These are phyloP conservation scores for Mycena galopus DNA, from an alignment of 768 basidiomycete species.

Conservation along the genomic window DNA sequence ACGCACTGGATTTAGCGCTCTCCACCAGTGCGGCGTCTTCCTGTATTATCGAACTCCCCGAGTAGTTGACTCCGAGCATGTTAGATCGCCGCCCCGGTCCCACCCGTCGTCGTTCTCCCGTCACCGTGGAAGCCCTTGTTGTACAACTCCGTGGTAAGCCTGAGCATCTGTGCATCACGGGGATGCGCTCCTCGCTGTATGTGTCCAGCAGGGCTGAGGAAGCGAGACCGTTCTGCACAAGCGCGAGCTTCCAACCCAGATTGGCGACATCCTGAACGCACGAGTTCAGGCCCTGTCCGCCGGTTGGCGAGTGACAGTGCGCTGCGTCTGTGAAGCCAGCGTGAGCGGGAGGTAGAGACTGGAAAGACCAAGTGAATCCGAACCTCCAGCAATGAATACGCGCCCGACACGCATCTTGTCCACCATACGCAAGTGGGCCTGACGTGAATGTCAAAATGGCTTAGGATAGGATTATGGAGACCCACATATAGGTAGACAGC, in stretches of 20 bases:
- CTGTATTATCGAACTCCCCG: too few relatives aligned
- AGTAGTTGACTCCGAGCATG: constrained; percentile 61
- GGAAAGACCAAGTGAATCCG: neutral
- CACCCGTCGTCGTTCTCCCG: constrained; percentile 16
- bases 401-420: constrained; percentile 56
- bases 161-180: constrained; percentile 61
- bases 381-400: constrained; percentile 64
- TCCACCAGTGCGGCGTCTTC: constrained; percentile 16
- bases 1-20: constrained; percentile 12
- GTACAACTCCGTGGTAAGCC: constrained; percentile 49
- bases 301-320: constrained; percentile 51
- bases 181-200: constrained; percentile 59
- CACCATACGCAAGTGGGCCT: constrained; percentile 64
- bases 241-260: constrained; percentile 59
- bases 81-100: constrained; percentile 39
- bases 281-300: constrained; percentile 57
- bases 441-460: constrained; percentile 29
- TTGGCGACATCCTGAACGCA: constrained; percentile 57
- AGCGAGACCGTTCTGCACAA: constrained; percentile 54
- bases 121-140: constrained; percentile 39
- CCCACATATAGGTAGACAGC: constrained; percentile 47
- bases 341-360: neutral
- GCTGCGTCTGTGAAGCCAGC: constrained; percentile 57
- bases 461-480: neutral
- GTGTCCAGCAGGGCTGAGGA: constrained; percentile 51